Conservation (phyloP, 345 rosid genomes). For the Aurinia saxatilis region DNA sequence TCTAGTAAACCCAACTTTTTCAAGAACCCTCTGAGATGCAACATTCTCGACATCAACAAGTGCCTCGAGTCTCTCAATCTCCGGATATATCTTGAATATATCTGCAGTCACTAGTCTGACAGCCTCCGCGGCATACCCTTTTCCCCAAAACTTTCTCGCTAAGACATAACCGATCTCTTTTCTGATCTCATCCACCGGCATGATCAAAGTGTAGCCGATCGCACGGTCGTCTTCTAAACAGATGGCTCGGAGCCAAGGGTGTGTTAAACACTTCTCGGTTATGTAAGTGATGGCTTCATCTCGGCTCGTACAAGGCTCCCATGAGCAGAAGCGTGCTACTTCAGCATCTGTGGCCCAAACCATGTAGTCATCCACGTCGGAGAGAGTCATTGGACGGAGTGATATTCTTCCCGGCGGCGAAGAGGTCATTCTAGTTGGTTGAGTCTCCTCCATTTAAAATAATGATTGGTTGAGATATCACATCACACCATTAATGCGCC, state of each 20-base stretch:
- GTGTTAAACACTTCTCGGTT: slow-evolving; percentile 26
- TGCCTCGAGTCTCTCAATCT: slow-evolving; percentile 57
- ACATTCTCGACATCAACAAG: slow-evolving; percentile 45
- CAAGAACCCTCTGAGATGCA: slow-evolving; percentile 51
- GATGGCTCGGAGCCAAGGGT: slow-evolving; percentile 59
- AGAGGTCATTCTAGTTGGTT: neutral
- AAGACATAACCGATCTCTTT: slow-evolving; percentile 50
- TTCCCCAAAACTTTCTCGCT: slow-evolving; percentile 48
- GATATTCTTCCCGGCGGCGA: slow-evolving; percentile 19
- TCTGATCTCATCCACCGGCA: slow-evolving; percentile 39
- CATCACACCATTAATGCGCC: neutral
- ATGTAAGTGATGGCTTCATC: slow-evolving; percentile 44
- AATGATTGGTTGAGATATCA: slow-evolving; percentile 7
- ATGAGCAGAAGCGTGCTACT: slow-evolving; percentile 42
- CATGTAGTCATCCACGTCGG: slow-evolving; percentile 58
- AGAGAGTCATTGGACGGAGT: slow-evolving; percentile 33
- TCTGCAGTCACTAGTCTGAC: slow-evolving; percentile 38
- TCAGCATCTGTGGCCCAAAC: slow-evolving; percentile 50
- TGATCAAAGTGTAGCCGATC: slow-evolving; percentile 42
- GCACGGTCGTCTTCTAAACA: slow-evolving; percentile 39
- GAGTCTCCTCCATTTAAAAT: slow-evolving; percentile 7
- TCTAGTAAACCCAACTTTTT: slow-evolving; percentile 54
- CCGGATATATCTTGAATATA: slow-evolving; percentile 38
- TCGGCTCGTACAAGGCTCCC: slow-evolving; percentile 42
- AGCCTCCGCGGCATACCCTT: slow-evolving; percentile 44